Evolutionary conservation across 2,329 filamentous ascomycete genomes (phyloP).

Genomic region (Blastomyces gilchristii): DNA sequence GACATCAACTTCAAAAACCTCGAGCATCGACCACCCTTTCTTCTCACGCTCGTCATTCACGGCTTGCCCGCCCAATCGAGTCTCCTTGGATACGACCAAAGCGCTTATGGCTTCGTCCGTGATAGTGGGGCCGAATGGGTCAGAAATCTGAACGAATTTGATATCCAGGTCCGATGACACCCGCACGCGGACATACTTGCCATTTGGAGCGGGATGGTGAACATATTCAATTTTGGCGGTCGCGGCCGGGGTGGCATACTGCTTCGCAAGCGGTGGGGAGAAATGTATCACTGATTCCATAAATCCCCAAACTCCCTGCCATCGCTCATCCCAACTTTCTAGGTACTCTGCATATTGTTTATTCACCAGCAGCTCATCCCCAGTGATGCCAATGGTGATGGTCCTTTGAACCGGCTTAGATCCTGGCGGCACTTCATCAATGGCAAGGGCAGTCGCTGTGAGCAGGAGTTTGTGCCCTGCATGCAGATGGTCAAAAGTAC

Average conservation of each 20-base stretch:
- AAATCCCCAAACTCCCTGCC: slow-evolving; percentile 60
- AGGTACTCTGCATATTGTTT: slow-evolving; percentile 80
- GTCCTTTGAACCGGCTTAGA: slow-evolving; percentile 29
- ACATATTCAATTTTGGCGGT: slow-evolving; percentile 26
- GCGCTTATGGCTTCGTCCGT: slow-evolving; percentile 67
- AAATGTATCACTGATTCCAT: slow-evolving; percentile 52
- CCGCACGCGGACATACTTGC: slow-evolving; percentile 28
- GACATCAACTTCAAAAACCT: slow-evolving; percentile 83
- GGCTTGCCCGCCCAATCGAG: slow-evolving; percentile 66
- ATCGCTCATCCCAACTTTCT: slow-evolving; percentile 68
- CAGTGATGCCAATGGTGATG: slow-evolving; percentile 78
- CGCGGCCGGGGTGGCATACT: slow-evolving; percentile 17
- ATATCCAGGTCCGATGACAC: slow-evolving; percentile 57
- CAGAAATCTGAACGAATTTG: slow-evolving; percentile 74
- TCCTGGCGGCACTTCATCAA: slow-evolving; percentile 42
- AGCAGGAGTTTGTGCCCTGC: slow-evolving; percentile 92
- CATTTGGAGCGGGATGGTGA: slow-evolving; percentile 31
- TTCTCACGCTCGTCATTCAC: slow-evolving; percentile 75
- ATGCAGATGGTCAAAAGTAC: slow-evolving; percentile 94
- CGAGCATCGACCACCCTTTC: slow-evolving; percentile 63
- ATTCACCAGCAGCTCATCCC: slow-evolving; percentile 72
- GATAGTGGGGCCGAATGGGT: slow-evolving; percentile 84
- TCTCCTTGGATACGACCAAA: slow-evolving; percentile 81
- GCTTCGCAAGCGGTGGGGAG: slow-evolving; percentile 37
- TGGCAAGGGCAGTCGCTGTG: slow-evolving; percentile 69